Evolutionary conservation across 176 grass and related monocot species (phyloP), one percentile per base, ranked within the genome.

Genomic region (Stipa capillata): DNA sequence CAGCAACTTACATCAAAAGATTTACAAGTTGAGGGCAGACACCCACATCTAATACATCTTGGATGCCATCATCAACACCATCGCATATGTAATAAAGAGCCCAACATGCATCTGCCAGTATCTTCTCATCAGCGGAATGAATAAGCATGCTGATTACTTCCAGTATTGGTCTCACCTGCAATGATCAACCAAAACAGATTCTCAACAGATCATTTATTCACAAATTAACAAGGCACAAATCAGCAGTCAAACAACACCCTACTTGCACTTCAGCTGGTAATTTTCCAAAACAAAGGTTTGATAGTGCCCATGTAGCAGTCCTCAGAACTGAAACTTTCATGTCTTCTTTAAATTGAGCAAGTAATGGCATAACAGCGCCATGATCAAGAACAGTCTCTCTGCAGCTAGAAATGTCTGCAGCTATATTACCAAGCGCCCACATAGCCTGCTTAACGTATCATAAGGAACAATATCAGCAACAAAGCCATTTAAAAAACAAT

Each of bases 371-470:
- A 45, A 97, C 37, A 68, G 67, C 82, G 17, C 87, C 91, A 88
- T 92, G 69, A n/a, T 91, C 87, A 80, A 97, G 77, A 79, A 94
- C 82, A 67, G 68, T 80, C 36, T 91, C 91, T 77, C 94, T 89
- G 77, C 84, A 91, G 74, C 70, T 91, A 73, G 87, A 69, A 70
- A 90, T 73, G 71, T 97, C 94, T 14, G 87, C 87, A 69, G 91
- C 89, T 80, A 94, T 82, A 86, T 97, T 97, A 80, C 89, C 94
- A 83, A 97, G 82, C 75, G 84, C 89, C 91, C 94, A 97, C 7
- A 65, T 87, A 88, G 84, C 94, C 89, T 97, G 79, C 36, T 82
- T 40, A 76, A 45, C 58, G 77, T 53, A 79, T 84, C 23, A 63
- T 13, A 69, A 67, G 21, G 8, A 81, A 84, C 10, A 41, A 56